Evolutionary conservation across 2,329 filamentous ascomycete genomes (phyloP), one percentile per base, ranked within the genome.

Genomic region (Dryadomyces quercus-mongolicae): DNA sequence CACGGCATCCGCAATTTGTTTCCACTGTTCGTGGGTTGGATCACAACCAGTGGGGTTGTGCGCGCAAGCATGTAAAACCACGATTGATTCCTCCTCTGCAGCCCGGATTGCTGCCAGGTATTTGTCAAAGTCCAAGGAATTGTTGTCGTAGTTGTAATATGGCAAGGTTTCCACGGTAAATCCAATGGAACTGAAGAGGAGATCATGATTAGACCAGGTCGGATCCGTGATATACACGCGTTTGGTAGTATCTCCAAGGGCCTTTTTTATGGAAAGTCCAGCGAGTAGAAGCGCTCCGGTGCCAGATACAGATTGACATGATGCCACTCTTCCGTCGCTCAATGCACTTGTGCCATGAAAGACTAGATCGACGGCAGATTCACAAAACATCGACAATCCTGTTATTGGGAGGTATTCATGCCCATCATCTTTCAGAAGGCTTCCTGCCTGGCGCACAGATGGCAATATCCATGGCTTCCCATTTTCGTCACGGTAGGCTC

Each of bases 1-100:
- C 70, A 97, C 83, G 45, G 95, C 70, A 46, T 76, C 69, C 50
- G 91, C 90, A 59, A 98, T 82, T 71, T 94, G 80, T 69, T 85
- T 88, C 93, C 93, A 98, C 73, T 98, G 92, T 53, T 92, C 88
- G 62, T 86, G 77, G 21, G 90, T 94, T 10, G 90, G 91, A 71
- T 98, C 93, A 59, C 97, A 91, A 57, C 92, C 93, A 1, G 92
- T 98, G 43, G 93, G 93, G 75, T 98, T 98, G 75, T 98, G 93
- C 31, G 92, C 93, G 69, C 93, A 97, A 58, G 90, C 87, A 71
- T 96, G 93, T 31, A 97, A 80, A 46, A 97, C 78, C 68, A 97
- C 84, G 68, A 97, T 82, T 67, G 87, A 91, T 62, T 83, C 82
- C 50, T n/a, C 5, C 12, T 42, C 38, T 13, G 38, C 15, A 5